These are phyloP conservation scores for Blastocystis sp. DNA, from an alignment of 352 stramenopile species.

Conservation along the genomic window DNA sequence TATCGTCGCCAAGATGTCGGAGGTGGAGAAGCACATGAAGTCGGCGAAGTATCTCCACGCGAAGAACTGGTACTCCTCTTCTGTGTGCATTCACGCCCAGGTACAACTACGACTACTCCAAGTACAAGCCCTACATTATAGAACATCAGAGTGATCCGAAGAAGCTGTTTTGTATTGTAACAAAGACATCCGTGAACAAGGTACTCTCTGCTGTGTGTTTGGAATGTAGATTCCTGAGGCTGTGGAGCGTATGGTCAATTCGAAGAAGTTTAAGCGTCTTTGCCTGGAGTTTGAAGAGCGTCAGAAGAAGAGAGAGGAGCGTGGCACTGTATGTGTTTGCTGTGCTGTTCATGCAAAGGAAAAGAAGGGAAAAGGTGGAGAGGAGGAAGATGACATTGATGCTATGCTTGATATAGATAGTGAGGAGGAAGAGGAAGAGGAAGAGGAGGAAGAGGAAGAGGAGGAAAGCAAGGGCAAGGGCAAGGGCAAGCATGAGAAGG, in stretches of 20 bases:
- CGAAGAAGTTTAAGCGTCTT: constrained; percentile 68
- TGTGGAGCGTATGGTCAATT: constrained; percentile 61
- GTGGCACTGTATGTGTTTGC: constrained; percentile 1
- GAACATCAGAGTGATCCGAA: constrained; percentile 47
- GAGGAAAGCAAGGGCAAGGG: constrained; percentile 18
- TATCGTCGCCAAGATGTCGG: constrained; percentile 55
- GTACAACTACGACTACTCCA: constrained; percentile 68
- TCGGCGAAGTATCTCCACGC: constrained; percentile 61
- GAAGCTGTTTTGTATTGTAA: constrained; percentile 69
- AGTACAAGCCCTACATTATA: constrained; percentile 65
- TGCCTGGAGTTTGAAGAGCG: constrained; percentile 56
- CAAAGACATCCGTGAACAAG: constrained; percentile 62
- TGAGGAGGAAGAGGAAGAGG: constrained; percentile 41
- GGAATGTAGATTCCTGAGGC: constrained; percentile 63
- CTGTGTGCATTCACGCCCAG: constrained; percentile 14
- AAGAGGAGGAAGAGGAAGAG: constrained; percentile 21
- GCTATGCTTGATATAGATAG: background rate
- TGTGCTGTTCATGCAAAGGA: background rate
- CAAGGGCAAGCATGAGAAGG: background rate
- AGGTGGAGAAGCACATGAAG: constrained; percentile 63
- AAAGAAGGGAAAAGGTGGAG: constrained; percentile 9
- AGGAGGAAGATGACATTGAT: constrained; percentile 10
- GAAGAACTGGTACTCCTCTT: constrained; percentile 55
- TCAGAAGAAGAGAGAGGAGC: background rate
- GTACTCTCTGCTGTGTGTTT: background rate